Percentiles rank a stretch among this genome's conserved stretches.
Conservation (phyloP, 2,329 filamentous ascomycete species). For the Chrysoporthe puriensis region DNA sequence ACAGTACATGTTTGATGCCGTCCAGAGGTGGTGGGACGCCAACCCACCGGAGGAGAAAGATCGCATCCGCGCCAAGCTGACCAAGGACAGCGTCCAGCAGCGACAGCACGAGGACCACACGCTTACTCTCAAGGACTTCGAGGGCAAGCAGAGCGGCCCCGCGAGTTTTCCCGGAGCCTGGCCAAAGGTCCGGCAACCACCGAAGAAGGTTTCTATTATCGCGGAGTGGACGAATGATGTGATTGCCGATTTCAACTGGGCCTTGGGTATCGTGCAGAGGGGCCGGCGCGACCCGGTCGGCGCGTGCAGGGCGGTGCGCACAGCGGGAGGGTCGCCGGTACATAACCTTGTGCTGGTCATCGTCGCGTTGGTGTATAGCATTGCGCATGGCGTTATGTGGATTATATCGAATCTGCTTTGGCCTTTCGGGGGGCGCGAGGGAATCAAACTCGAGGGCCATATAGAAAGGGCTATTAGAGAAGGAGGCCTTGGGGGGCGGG, state of each 20-base stretch:
- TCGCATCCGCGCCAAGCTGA: slow-evolving; percentile 34
- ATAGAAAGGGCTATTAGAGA: neutral
- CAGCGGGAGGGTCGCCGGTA: slow-evolving; percentile 13
- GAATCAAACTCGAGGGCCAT: neutral
- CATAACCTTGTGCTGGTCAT: slow-evolving; percentile 19
- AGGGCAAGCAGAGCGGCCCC: slow-evolving; percentile 33
- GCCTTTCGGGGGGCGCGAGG: slow-evolving; percentile 8
- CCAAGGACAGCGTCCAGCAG: slow-evolving; percentile 35
- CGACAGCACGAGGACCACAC: slow-evolving; percentile 37
- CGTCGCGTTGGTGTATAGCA: slow-evolving; percentile 22
- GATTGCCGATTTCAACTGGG: slow-evolving; percentile 29
- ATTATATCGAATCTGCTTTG: slow-evolving; percentile 9
- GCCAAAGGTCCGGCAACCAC: slow-evolving; percentile 35
- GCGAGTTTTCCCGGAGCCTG: slow-evolving; percentile 36
- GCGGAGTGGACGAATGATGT: slow-evolving; percentile 31
- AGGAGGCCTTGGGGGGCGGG: neutral
- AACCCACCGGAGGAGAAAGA: slow-evolving; percentile 31
- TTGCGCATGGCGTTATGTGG: slow-evolving; percentile 14
- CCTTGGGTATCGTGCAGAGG: slow-evolving; percentile 16
- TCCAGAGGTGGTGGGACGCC: slow-evolving; percentile 59
- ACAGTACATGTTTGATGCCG: slow-evolving; percentile 66
- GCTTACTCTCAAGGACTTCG: slow-evolving; percentile 35
- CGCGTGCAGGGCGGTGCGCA: slow-evolving; percentile 16
- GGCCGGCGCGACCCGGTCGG: slow-evolving; percentile 16
- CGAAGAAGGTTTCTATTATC: slow-evolving; percentile 34